A percentile compares a stretch with the other conserved stretches of the same genome.
Conservation (phyloP, 2,329 filamentous ascomycete genomes). For the Trichoderma arundinaceum region DNA sequence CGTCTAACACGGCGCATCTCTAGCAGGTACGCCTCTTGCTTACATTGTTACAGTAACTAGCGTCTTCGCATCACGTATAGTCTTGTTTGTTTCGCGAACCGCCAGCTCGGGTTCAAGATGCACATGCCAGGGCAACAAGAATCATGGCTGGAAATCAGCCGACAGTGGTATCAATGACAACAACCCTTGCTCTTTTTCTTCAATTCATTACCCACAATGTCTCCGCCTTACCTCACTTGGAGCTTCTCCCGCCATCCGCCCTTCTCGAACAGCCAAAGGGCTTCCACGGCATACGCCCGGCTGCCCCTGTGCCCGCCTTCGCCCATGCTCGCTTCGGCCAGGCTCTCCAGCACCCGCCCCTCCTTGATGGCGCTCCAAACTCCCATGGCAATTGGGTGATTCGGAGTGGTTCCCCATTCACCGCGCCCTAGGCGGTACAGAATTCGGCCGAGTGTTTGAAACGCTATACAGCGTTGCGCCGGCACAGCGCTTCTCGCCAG, state of each 20-base stretch:
- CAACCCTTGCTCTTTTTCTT: not conserved
- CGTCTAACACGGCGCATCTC: not conserved
- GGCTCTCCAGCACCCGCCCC: conserved; percentile 74
- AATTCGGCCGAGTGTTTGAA: conserved; percentile 85
- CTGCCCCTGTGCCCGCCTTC: conserved; percentile 77
- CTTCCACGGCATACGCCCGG: conserved; percentile 84
- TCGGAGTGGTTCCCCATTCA: conserved; percentile 64
- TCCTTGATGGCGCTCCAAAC: conserved; percentile 83
- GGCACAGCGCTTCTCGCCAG: conserved; percentile 82
- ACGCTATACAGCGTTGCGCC: conserved; percentile 87
- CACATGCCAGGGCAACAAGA: not conserved
- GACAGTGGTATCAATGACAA: not conserved
- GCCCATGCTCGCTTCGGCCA: conserved; percentile 76
- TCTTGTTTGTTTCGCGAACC: no score
- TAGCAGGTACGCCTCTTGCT: not conserved
- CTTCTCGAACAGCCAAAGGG: conserved; percentile 80
- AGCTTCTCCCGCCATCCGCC: conserved; percentile 72
- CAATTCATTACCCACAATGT: not conserved
- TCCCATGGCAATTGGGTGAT: conserved; percentile 71
- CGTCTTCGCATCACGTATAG: no score
- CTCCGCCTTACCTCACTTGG: conserved; percentile 56
- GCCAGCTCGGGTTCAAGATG: not conserved
- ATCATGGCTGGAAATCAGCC: not conserved
- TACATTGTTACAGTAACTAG: not conserved
- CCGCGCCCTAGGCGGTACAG: conserved; percentile 81